Evolutionary conservation across 805 yeast genomes (phyloP), one percentile per base, ranked within the genome.

Genomic region (Geotrichum ghanense): DNA sequence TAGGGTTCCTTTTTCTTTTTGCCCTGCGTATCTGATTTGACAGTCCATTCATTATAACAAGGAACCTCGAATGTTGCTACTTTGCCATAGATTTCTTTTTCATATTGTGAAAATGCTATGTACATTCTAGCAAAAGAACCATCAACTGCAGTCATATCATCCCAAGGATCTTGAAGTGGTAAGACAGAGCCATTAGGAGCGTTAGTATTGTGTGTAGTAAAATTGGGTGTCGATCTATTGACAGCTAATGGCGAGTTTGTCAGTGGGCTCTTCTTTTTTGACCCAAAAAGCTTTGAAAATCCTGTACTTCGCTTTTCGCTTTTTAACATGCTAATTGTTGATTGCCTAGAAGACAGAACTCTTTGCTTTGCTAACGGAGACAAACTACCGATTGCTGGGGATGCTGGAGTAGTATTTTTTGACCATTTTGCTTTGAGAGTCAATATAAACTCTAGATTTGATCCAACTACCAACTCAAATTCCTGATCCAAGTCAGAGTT

Each of bases 71-170:
- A 77, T 42, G 68, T 69, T 48, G 68, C 66, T 0, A 78, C 68
- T 43, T 65, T 61, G 16, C 85, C 82, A 16, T 72, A 74, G 42
- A 83, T 68, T 24, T 71, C 72, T 19, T 70, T 63, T 55, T 79
- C 79, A 54, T 74, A 74, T 48, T 75, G 76, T 21, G 73, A 71
- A 55, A 83, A 81, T 42, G 74, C 74, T 46, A 89, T 69, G 54
- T 81, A 79, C 46, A 83, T 75, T 56, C 90, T 73, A 5, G 88
- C 95, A 70, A 85, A 88, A 34, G 95, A 84, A 1, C 96, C 96
- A 62, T 86, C 94, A 31, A 72, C 70, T 2, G 96, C 95, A 53
- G 85, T 72, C 48, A 73, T 66, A 23, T 68, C 63, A 26, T 22
- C 72, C 80, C 79, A 66, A 3, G 74, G 45, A 47, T 67, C 68